Base-by-base conservation (phyloP, 2,329 filamentous ascomycete species). In the Apiospora hydei region DNA sequence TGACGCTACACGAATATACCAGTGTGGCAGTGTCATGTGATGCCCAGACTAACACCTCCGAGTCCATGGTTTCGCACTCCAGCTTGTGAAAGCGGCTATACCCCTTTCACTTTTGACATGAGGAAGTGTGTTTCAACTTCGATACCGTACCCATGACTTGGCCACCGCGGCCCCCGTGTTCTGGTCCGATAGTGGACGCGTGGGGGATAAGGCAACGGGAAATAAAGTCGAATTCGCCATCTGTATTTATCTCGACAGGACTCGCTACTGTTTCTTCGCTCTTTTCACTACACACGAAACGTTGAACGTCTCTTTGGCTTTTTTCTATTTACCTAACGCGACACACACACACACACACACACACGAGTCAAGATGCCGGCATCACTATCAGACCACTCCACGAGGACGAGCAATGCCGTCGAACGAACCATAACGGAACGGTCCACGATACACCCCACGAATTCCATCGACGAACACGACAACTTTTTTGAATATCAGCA, bases 241-340 rank as follows among this genome's bases (percentile, higher is more conserved):
- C 30, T 16, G 1, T 43, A 43, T 43, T 38, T 30, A 16, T 34
- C 34, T 14, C 38, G 30, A 6, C 53, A 61, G n/a, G 53, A 16
- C 30, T 38, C 30, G 7, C 18, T 14, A 10, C 7, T 21, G 16
- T 3, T 16, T 18, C 34, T 6, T 61, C 2, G 16, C 30, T 61
- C 30, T 38, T n/a, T 30, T 8, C 4, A 13, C 7, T 34, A 7
- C 16, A 21, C 38, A 61, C 18, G 30, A 10, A 61, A 47, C 66
- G 66, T 68, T 68, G 66, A 68, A 47, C 66, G 66, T 68, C 66
- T 30, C 43, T 47, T 68, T 68, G 43, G 34, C 34, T 67, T 44
- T 41, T 6, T 67, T 6, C 21, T 26, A 8, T 44, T 30, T 38
- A 38, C 34, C 34, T 46, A 43, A 26, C 8, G 24, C 14, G 21